These are phyloP conservation scores for Fagopyrum tataricum DNA, from an alignment of 148 eudicot species.

Conservation along the genomic window DNA sequence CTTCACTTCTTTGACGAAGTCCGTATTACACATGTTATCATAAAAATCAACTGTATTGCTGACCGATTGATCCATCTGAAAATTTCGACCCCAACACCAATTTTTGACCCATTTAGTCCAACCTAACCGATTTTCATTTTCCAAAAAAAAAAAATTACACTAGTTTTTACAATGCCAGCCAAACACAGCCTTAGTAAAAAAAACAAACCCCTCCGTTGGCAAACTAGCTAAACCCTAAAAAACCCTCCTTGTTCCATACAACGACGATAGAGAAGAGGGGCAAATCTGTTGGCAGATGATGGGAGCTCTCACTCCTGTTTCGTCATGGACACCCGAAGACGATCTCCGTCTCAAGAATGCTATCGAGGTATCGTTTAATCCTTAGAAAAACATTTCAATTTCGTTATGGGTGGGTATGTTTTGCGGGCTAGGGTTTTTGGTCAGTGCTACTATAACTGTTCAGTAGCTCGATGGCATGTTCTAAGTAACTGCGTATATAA, in stretches of 20 bases:
- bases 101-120: too few species aligned
- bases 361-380: slow-evolving; percentile 43
- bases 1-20: too few species aligned
- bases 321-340: slow-evolving; percentile 64
- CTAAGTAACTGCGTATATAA: neutral
- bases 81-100: too few species aligned
- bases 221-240: slow-evolving; percentile 9
- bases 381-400: neutral
- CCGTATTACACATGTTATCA: too few species aligned
- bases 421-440: neutral
- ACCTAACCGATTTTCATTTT: too few species aligned
- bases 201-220: neutral
- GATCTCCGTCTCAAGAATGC: slow-evolving; percentile 59
- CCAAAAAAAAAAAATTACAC: too few species aligned
- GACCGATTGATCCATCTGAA: too few species aligned
- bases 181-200: too few species aligned
- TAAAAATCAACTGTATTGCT: too few species aligned
- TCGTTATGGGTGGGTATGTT: too few species aligned
- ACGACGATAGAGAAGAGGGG: neutral
- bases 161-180: too few species aligned
- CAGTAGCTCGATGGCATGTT: neutral
- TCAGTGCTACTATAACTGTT: neutral
- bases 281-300: slow-evolving; percentile 17
- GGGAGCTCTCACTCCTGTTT: slow-evolving; percentile 42
- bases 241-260: neutral